Base-by-base conservation (phyloP, 306 rosid genomes). In the Myrica gale region DNA sequence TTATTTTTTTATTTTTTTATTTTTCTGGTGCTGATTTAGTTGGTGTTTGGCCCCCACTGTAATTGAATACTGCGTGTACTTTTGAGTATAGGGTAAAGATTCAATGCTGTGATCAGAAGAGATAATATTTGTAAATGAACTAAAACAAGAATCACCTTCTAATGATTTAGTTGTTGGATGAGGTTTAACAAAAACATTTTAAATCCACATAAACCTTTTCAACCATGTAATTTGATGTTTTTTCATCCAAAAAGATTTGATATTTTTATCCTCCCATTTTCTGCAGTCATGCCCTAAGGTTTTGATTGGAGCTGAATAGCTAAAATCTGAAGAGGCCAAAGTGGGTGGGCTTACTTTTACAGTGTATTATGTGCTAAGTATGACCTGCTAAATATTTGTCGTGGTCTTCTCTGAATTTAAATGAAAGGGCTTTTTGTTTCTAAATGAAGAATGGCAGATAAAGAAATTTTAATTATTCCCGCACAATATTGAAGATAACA, bases 21-120 rank as follows among this genome's bases (percentile, higher is more conserved):
- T 47, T 47, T 9, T 9, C 41, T 44, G 68, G 56, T 75, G 79
- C 72, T 78, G 62, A 85, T 79, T 82, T 62, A 39, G 74, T 77
- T 37, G 74, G 63, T 68, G 16, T 58, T 68, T 56, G 45, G 48
- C 57, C 80, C 16, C 53, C 45, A 47, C 47, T 55, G 52, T 55
- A 76, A 72, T 72, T 69, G 72, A 80, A 78, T 81, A 44, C 21
- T 69, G 9, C 71, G 7, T 62, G 58, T 68, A 42, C 75, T 66
- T 48, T 76, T 57, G 60, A 82, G 68, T 56, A 19, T 45, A 26
- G 39, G 70, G 47, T 11, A 46, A 76, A 54, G 45, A 68, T 75
- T 72, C 50, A 71, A 26, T 26, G 32, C 32, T 26, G 32, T 26
- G 32, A 26, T 26, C 32, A 26, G 32, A 26, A 26, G 32, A 26